Conservation (phyloP, 2,329 filamentous ascomycete species). For the Fusarium buharicum region DNA sequence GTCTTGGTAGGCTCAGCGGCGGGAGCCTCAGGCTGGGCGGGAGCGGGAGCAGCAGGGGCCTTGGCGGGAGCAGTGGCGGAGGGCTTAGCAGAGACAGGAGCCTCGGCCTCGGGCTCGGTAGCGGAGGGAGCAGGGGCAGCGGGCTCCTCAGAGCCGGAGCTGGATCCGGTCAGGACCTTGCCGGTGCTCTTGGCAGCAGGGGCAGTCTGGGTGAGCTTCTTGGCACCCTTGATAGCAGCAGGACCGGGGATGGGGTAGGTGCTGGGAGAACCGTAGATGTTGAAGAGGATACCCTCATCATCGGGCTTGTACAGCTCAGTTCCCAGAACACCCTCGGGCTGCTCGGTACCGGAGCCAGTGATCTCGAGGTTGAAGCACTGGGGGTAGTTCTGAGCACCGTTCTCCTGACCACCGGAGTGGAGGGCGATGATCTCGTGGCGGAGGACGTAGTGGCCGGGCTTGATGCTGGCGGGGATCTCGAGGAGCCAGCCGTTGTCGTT, state of each 20-base stretch:
- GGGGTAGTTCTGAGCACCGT: constrained; percentile 63
- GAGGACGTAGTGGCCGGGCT: constrained; percentile 58
- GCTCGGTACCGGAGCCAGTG: constrained; percentile 54
- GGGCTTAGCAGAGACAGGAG: constrained; percentile 23
- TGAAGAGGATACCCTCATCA: constrained; percentile 51
- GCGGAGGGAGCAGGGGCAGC: constrained; percentile 12
- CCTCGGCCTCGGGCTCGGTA: constrained; percentile 11
- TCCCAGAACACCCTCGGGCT: constrained; percentile 48
- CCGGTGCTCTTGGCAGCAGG: constrained; percentile 32
- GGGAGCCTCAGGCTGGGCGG: constrained; percentile 25
- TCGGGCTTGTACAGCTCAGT: constrained; percentile 47
- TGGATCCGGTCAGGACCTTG: constrained; percentile 14
- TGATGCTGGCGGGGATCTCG: constrained; percentile 50
- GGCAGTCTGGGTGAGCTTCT: constrained; percentile 33
- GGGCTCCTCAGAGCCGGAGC: constrained; percentile 1
- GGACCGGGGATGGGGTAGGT: constrained; percentile 48
- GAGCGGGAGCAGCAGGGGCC: constrained; percentile 10
- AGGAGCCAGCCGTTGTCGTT: constrained; percentile 52
- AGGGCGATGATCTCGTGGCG: constrained; percentile 65
- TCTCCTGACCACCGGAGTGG: constrained; percentile 55
- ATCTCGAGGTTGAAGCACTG: constrained; percentile 63
- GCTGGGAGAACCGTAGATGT: constrained; percentile 46
- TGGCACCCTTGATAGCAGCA: constrained; percentile 39
- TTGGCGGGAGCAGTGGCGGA: neutral
- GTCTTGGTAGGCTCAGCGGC: constrained; percentile 33